Percentiles rank a stretch among this genome's conserved stretches.
Evolutionary conservation across 306 rosid genomes (phyloP).

Genomic region (Fragaria iinumae): DNA sequence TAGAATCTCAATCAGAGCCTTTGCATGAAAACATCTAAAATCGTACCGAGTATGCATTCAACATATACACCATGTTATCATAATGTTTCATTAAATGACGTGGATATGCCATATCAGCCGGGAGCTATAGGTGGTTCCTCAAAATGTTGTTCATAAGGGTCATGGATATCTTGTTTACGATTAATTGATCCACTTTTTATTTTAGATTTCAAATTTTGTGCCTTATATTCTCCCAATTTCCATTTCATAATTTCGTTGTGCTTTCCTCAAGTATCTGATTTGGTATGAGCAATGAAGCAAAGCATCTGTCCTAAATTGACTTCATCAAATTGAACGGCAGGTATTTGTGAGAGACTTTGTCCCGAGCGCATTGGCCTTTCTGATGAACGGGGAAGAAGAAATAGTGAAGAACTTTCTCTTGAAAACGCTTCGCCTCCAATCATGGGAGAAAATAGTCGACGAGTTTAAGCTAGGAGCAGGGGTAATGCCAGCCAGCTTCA

Average conservation of each 20-base stretch:
- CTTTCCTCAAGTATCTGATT: not conserved
- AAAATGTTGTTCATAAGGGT: not conserved
- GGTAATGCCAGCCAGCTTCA: constrained; percentile 41
- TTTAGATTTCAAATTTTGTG: not conserved
- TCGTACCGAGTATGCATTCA: no score
- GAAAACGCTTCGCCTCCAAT: constrained; percentile 37
- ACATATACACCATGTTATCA: no score
- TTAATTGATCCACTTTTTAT: not conserved
- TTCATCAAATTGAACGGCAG: constrained; percentile 9
- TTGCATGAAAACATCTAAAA: not conserved
- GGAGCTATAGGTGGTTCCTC: no score
- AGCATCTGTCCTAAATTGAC: not conserved
- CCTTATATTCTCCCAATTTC: not conserved
- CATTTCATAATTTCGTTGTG: not conserved
- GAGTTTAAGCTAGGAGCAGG: constrained; percentile 39
- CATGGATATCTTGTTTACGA: not conserved
- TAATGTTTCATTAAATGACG: no score
- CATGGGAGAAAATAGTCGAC: constrained; percentile 34
- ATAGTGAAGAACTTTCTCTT: constrained; percentile 34
- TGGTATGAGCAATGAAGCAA: not conserved
- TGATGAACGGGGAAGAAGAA: constrained; percentile 36
- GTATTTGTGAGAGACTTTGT: constrained; percentile 40
- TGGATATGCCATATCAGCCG: no score
- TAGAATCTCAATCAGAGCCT: not conserved
- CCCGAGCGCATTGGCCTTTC: constrained; percentile 39